Conservation (phyloP, 441 rosid genomes). For the Capsella rubella region DNA sequence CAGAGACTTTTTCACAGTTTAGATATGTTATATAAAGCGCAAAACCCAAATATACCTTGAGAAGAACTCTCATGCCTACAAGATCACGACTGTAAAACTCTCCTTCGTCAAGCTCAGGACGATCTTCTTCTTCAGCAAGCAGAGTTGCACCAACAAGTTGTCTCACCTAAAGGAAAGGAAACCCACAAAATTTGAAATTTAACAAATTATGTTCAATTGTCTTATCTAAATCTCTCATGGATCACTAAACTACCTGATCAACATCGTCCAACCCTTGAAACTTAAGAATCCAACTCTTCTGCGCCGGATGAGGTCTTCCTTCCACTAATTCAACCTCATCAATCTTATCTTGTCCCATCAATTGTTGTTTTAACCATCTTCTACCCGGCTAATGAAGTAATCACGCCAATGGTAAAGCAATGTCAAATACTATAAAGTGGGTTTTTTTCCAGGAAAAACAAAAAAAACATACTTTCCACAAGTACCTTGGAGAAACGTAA, state of each 20-base stretch:
- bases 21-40: background rate
- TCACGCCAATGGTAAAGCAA: constrained; percentile 14
- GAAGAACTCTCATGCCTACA: constrained; percentile 80
- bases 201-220: background rate
- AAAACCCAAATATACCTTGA: constrained; percentile 56
- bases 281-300: constrained; percentile 84
- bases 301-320: constrained; percentile 80
- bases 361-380: constrained; percentile 84
- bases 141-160: constrained; percentile 85
- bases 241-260: constrained; percentile 59
- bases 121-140: constrained; percentile 78
- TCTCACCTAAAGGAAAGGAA: constrained; percentile 60
- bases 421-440: background rate
- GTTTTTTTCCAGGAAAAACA: background rate
- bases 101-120: constrained; percentile 82
- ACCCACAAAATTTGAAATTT: constrained; percentile 8
- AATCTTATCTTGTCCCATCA: constrained; percentile 64
- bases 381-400: constrained; percentile 69
- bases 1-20: background rate
- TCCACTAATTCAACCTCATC: constrained; percentile 78
- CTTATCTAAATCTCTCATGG: background rate
- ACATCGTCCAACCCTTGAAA: constrained; percentile 72
- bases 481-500: constrained; percentile 74
- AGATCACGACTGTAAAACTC: constrained; percentile 91
- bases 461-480: background rate